Percentiles rank a stretch among this genome's conserved stretches.
These are phyloP conservation scores for Wakefieldia striispora DNA, from an alignment of 768 basidiomycete species.

Conservation along the genomic window DNA sequence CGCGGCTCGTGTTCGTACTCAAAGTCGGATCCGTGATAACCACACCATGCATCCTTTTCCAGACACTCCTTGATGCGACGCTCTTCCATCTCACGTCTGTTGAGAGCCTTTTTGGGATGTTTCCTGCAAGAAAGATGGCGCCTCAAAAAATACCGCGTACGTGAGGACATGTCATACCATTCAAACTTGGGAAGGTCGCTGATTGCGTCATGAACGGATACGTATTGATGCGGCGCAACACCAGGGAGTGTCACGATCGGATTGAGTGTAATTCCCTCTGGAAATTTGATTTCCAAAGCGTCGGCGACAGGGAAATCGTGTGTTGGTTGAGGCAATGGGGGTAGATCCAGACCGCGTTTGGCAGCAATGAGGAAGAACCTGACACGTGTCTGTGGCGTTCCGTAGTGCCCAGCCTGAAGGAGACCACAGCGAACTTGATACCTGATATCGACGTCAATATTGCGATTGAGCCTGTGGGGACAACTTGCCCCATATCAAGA, in stretches of 20 bases:
- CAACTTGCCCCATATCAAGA: constrained; percentile 61
- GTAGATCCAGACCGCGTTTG: constrained; percentile 34
- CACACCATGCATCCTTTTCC: constrained; percentile 35
- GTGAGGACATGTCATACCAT: constrained; percentile 46
- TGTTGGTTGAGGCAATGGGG: constrained; percentile 41
- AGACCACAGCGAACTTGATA: constrained; percentile 45
- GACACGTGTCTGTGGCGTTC: constrained; percentile 44
- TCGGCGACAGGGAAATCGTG: constrained; percentile 42
- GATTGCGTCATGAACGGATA: constrained; percentile 72
- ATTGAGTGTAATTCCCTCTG: constrained; percentile 36
- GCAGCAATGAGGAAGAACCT: constrained; percentile 51
- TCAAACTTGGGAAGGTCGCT: constrained; percentile 70
- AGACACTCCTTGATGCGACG: constrained; percentile 37
- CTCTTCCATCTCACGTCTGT: constrained; percentile 14
- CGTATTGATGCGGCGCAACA: constrained; percentile 51
- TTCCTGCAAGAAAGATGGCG: constrained; percentile 13
- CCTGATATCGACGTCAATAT: constrained; percentile 20
- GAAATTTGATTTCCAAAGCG: constrained; percentile 50
- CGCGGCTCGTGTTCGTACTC: constrained; percentile 36
- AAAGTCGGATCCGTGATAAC: constrained; percentile 25
- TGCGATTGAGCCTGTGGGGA: neutral
- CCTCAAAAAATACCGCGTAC: neutral
- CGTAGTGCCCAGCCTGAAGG: constrained; percentile 48
- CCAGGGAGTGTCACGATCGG: constrained; percentile 50
- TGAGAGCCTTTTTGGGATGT: constrained; percentile 16